Evolutionary conservation across 73 alveolate species (phyloP).

Genomic region (Paraurostyla sp.): DNA sequence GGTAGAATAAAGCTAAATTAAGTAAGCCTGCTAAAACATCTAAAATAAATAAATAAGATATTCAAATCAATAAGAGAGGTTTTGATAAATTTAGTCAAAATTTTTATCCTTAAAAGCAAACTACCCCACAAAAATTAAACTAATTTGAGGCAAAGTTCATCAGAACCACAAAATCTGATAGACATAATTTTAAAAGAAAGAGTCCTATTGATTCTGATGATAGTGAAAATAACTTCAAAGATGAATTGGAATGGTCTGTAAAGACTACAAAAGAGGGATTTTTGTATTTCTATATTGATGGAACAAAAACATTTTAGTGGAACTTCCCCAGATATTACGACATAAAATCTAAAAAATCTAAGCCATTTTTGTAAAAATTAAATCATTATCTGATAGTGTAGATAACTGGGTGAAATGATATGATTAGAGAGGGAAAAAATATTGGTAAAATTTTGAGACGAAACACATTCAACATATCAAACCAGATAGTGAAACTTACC

Average conservation of each 20-base stretch:
- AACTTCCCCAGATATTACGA: slow-evolving; percentile 71
- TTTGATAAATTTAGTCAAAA: slow-evolving; percentile 14
- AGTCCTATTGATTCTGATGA: neutral
- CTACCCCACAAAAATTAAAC: neutral
- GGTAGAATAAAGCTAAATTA: no score
- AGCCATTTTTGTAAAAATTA: slow-evolving; percentile 10
- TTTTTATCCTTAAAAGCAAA: slow-evolving; percentile 15
- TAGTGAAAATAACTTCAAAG: neutral
- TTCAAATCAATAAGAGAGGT: neutral
- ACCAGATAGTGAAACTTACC: slow-evolving; percentile 66
- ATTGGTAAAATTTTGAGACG: slow-evolving; percentile 60
- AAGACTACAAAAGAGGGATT: slow-evolving; percentile 76
- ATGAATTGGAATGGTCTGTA: slow-evolving; percentile 70
- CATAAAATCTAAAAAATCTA: slow-evolving; percentile 12
- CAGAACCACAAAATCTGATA: neutral
- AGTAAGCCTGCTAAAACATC: neutral
- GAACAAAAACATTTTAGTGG: slow-evolving; percentile 71
- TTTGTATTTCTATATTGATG: slow-evolving; percentile 64
- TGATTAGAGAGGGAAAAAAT: slow-evolving; percentile 54
- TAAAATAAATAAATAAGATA: neutral
- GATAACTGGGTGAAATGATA: slow-evolving; percentile 61
- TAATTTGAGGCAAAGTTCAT: slow-evolving; percentile 17
- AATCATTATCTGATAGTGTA: neutral
- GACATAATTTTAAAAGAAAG: neutral
- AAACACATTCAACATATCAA: slow-evolving; percentile 46